Conservation (phyloP, 306 rosid species). For the Acacia crassicarpa region DNA sequence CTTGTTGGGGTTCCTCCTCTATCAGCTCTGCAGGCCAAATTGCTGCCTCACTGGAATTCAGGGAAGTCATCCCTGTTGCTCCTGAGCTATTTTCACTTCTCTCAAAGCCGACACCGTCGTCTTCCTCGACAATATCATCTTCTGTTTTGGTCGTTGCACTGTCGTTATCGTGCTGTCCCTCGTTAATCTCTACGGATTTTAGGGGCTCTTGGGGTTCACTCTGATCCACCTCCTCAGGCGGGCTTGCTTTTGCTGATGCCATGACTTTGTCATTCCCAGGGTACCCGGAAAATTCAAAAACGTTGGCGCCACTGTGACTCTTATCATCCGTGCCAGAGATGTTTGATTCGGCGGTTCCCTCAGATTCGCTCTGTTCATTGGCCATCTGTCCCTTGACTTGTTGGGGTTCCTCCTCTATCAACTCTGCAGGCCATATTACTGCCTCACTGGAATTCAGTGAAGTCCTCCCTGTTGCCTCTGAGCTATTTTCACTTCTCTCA, state of each 20-base stretch:
- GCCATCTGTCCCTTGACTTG: slow-evolving; percentile 15
- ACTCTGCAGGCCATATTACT: slow-evolving; percentile 36
- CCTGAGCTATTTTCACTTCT: slow-evolving; percentile 26
- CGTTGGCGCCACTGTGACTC: not conserved
- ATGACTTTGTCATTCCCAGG: not conserved
- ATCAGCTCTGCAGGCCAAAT: slow-evolving; percentile 38
- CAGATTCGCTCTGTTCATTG: not conserved
- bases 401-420: slow-evolving; percentile 24
- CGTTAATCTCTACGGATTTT: slow-evolving; percentile 3
- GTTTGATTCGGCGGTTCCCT: not conserved
- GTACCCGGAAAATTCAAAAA: not conserved
- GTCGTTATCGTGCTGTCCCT: not conserved
- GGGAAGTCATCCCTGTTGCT: slow-evolving; percentile 29
- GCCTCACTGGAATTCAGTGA: slow-evolving; percentile 33
- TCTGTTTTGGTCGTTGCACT: slow-evolving; percentile 6
- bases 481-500: slow-evolving; percentile 25
- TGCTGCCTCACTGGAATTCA: slow-evolving; percentile 30
- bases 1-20: slow-evolving; percentile 18
- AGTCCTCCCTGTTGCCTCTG: slow-evolving; percentile 31
- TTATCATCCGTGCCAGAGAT: not conserved
- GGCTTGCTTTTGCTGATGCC: not conserved
- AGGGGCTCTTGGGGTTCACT: slow-evolving; percentile 21
- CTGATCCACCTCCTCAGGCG: not conserved
- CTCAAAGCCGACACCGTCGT: slow-evolving; percentile 12
- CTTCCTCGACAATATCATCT: not conserved